phyloP scores from a whole-genome alignment of 1,139 yeast genomes.

The Taphrina wiesneri region DNA sequence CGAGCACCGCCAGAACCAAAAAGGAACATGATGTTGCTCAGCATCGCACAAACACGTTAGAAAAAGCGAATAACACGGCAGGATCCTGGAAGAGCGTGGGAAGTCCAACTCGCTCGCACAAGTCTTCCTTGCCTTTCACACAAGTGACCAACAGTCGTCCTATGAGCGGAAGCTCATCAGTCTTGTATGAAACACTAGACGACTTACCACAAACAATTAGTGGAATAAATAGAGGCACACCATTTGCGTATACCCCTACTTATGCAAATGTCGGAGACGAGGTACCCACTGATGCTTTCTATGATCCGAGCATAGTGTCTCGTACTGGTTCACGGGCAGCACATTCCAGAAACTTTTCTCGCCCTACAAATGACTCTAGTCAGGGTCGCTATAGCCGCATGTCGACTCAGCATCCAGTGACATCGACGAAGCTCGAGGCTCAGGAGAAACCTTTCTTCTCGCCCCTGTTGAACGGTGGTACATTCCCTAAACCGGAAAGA shows the following conservation, averaged over 20 bases:
- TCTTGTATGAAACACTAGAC: constrained; percentile 11
- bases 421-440: not conserved
- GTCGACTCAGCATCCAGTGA: not conserved
- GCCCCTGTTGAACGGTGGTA: constrained; percentile 16
- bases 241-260: not conserved
- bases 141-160: not conserved
- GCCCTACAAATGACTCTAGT: constrained; percentile 15
- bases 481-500: constrained; percentile 19
- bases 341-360: constrained; percentile 17
- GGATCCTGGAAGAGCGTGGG: not conserved
- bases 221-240: not conserved
- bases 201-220: not conserved
- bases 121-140: not conserved
- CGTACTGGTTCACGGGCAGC: constrained; percentile 3
- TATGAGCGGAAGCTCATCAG: constrained; percentile 5
- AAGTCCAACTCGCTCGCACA: not conserved
- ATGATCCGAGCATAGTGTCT: constrained; percentile 1
- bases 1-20: constrained; percentile 21
- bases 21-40: constrained; percentile 31
- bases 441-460: constrained; percentile 15
- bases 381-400: constrained; percentile 4
- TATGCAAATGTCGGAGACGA: not conserved
- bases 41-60: constrained; percentile 4
- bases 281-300: constrained; percentile 16
- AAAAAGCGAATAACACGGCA: not conserved